phyloP scores from a whole-genome alignment of 306 rosid species.

The Abrus pulchellus region DNA sequence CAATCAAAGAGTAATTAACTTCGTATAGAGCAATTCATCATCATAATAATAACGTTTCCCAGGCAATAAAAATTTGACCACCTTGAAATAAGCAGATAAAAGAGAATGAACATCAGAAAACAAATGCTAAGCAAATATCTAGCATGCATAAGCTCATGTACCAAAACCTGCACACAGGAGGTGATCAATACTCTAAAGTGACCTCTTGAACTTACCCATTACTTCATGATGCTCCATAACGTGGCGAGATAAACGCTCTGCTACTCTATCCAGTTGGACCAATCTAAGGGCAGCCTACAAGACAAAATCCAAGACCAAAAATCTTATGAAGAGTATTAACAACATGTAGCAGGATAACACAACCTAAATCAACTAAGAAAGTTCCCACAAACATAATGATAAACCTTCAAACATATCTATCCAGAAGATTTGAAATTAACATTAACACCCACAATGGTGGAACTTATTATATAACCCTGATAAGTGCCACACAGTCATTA shows the following conservation, averaged over 20 bases:
- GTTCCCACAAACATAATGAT: slow-evolving; percentile 19
- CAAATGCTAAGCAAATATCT: slow-evolving; percentile 33
- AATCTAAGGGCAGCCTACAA: slow-evolving; percentile 88
- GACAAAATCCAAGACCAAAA: slow-evolving; percentile 46
- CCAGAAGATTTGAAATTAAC: neutral
- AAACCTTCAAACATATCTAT: slow-evolving; percentile 24
- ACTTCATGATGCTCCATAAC: slow-evolving; percentile 99
- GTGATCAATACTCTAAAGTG: slow-evolving; percentile 44
- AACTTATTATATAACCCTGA: slow-evolving; percentile 3
- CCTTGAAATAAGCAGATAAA: slow-evolving; percentile 32
- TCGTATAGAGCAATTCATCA: slow-evolving; percentile 12
- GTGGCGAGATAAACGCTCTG: slow-evolving; percentile 84
- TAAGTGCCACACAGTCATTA: slow-evolving; percentile 7
- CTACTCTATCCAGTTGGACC: slow-evolving; percentile 90
- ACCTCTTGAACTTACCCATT: slow-evolving; percentile 81
- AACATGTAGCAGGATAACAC: slow-evolving; percentile 33
- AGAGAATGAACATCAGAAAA: slow-evolving; percentile 38
- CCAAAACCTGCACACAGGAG: slow-evolving; percentile 17
- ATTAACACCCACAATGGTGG: slow-evolving; percentile 7
- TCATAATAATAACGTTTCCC: neutral
- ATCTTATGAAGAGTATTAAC: slow-evolving; percentile 39
- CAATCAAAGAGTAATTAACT: slow-evolving; percentile 35
- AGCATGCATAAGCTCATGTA: slow-evolving; percentile 37
- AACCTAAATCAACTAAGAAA: slow-evolving; percentile 36
- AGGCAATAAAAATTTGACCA: slow-evolving; percentile 4